Percentiles rank a stretch among this genome's conserved stretches.
phyloP scores from a whole-genome alignment of 164 flowering plant species.

The Kingdonia uniflora region DNA sequence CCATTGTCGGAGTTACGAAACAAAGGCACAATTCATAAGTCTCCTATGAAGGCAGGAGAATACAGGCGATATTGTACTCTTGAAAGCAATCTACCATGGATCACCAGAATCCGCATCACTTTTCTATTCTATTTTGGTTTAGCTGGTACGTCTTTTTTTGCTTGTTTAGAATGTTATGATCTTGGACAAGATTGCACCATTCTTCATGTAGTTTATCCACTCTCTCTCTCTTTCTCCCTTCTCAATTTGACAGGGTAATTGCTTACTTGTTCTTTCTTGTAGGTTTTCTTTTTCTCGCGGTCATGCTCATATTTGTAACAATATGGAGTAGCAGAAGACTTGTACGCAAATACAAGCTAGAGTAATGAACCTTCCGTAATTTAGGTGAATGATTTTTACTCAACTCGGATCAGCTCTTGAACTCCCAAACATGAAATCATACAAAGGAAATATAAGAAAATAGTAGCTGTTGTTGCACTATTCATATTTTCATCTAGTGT shows the following conservation, averaged over 20 bases:
- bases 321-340: slow-evolving; percentile 12
- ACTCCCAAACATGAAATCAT: too few relatives aligned
- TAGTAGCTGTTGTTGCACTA: too few relatives aligned
- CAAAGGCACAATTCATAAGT: neutral
- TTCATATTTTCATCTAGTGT: too few relatives aligned
- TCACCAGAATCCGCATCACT: slow-evolving; percentile 44
- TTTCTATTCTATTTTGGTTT: slow-evolving; percentile 32
- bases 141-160: slow-evolving; percentile 23
- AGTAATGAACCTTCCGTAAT: too few relatives aligned
- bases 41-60: slow-evolving; percentile 12
- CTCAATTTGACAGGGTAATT: neutral
- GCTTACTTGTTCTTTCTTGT: slow-evolving; percentile 13
- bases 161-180: neutral
- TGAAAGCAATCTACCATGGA: slow-evolving; percentile 53
- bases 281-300: slow-evolving; percentile 26
- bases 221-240: neutral
- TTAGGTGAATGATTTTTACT: too few relatives aligned
- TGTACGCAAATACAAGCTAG: slow-evolving; percentile 37
- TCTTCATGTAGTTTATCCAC: neutral
- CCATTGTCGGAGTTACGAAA: slow-evolving; percentile 35
- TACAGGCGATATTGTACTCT: slow-evolving; percentile 38
- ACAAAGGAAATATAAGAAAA: too few relatives aligned
- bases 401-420: too few relatives aligned
- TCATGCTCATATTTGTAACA: slow-evolving; percentile 15
- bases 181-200: neutral